These are phyloP conservation scores for Mycena pura DNA, from an alignment of 768 basidiomycete species.

Conservation along the genomic window DNA sequence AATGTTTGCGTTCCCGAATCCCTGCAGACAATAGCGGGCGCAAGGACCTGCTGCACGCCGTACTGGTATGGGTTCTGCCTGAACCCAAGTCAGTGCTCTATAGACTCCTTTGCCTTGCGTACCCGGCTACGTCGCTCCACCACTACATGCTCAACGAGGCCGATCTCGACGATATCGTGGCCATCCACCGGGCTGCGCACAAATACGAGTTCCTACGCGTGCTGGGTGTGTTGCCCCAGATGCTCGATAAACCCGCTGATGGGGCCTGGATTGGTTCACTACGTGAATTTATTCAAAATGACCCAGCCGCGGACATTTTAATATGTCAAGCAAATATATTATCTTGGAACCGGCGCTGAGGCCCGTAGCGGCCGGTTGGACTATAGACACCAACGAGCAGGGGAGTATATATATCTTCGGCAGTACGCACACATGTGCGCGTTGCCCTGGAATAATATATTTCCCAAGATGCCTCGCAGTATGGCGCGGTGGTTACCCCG, in stretches of 20 bases:
- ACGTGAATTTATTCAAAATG: too few relatives aligned
- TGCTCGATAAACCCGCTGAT: not conserved
- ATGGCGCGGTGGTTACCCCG: too few relatives aligned
- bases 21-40: not conserved
- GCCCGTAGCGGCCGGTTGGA: too few relatives aligned
- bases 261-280: too few relatives aligned
- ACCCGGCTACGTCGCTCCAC: not conserved
- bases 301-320: too few relatives aligned
- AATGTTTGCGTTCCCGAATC: conserved; percentile 2
- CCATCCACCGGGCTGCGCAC: not conserved
- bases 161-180: not conserved
- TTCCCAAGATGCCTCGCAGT: too few relatives aligned
- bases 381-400: too few relatives aligned
- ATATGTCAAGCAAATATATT: too few relatives aligned
- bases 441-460: too few relatives aligned
- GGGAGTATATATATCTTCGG: too few relatives aligned
- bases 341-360: too few relatives aligned
- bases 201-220: not conserved
- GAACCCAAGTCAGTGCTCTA: not conserved
- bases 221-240: not conserved
- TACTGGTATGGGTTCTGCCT: not conserved
- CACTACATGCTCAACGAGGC: not conserved
- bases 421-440: too few relatives aligned
- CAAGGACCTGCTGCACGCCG: not conserved
- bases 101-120: not conserved